Conservation (phyloP, 2,329 filamentous ascomycete genomes). For the Venturia pyrina region DNA sequence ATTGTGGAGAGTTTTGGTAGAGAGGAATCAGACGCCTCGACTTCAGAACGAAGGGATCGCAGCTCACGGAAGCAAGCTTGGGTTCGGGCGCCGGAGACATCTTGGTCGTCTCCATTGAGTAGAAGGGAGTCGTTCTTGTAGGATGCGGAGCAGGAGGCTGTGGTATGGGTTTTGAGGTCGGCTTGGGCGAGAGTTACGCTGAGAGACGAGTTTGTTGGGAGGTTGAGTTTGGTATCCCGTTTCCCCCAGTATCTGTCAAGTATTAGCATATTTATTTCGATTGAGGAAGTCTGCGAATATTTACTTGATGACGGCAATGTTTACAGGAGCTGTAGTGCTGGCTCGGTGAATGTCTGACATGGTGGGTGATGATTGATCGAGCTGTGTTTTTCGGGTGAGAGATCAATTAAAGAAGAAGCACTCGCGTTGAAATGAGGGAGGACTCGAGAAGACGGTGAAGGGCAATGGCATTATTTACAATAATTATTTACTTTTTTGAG, state of each 20-base stretch:
- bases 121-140: conserved; percentile 65
- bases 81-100: conserved; percentile 80
- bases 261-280: conserved; percentile 11
- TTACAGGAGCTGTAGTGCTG: conserved; percentile 93
- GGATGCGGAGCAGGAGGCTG: conserved; percentile 72
- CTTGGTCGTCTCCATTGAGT: conserved; percentile 74
- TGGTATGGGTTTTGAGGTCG: conserved; percentile 91
- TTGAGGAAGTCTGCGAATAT: conserved; percentile 4
- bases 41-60: conserved; percentile 60
- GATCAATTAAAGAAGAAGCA: background rate
- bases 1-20: conserved; percentile 73
- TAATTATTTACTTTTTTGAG: background rate
- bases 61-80: conserved; percentile 89
- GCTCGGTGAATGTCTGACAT: conserved; percentile 60
- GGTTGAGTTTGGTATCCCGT: conserved; percentile 84
- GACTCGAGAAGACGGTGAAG: background rate
- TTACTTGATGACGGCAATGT: conserved; percentile 96
- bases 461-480: background rate
- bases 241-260: conserved; percentile 79
- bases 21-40: conserved; percentile 62
- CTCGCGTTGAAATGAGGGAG: background rate
- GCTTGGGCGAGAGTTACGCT: conserved; percentile 91
- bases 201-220: conserved; percentile 95
- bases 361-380: background rate
- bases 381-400: background rate